A percentile compares a stretch with the other conserved stretches of the same genome.
Evolutionary conservation across 306 rosid species (phyloP).

Genomic region (Acmispon strigosus): DNA sequence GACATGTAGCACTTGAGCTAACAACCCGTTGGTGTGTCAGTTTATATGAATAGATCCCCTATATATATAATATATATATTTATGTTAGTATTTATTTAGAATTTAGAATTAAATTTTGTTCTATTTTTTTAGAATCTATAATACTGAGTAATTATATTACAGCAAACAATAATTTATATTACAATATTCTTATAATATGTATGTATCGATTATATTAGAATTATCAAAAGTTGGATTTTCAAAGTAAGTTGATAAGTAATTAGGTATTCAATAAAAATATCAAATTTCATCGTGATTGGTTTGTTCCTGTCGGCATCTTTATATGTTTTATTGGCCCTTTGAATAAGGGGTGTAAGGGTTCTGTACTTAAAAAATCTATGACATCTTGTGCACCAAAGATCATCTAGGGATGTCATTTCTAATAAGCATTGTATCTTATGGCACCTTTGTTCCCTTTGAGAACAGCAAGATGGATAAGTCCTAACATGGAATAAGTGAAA

Average conservation of each 20-base stretch:
- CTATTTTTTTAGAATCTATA: neutral
- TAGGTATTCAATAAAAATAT: neutral
- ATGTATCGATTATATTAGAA: neutral
- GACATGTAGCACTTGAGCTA: too few relatives aligned
- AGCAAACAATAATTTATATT: neutral
- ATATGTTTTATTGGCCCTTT: conserved; percentile 6
- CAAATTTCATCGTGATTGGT: neutral
- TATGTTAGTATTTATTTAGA: neutral
- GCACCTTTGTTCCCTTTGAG: neutral
- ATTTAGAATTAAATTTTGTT: neutral
- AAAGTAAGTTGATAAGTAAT: neutral
- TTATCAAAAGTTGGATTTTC: neutral
- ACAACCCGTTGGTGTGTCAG: neutral
- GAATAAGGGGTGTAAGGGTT: neutral
- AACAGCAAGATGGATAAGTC: neutral
- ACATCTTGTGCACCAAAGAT: neutral
- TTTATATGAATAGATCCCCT: too few relatives aligned
- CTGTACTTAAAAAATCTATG: neutral
- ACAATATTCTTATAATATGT: neutral
- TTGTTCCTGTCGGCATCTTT: conserved; percentile 1
- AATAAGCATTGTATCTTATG: neutral
- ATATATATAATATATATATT: too few relatives aligned
- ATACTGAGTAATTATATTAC: too few relatives aligned
- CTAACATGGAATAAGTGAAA: neutral
- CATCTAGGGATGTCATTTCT: neutral